Percentiles rank a stretch among this genome's conserved stretches.
Conservation (phyloP, 306 rosid genomes). For the Fagus crenata region DNA sequence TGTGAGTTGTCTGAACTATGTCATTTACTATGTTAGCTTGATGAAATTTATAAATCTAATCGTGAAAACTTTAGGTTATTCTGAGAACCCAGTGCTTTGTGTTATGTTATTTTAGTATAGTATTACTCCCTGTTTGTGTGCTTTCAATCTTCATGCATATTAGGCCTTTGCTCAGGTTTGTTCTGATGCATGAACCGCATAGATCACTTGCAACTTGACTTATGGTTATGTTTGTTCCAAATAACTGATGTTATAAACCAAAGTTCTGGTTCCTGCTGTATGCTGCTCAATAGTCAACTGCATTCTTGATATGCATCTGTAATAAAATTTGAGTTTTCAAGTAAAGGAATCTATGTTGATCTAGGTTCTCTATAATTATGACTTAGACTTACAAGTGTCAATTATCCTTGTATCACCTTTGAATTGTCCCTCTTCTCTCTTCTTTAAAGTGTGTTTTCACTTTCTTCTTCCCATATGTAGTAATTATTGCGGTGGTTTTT, state of each 20-base stretch:
- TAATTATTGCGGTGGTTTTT: not conserved
- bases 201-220: not conserved
- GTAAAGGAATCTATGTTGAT: constrained; percentile 3
- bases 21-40: constrained; percentile 13
- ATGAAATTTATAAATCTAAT: constrained; percentile 7
- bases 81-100: not conserved
- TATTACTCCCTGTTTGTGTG: no score
- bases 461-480: not conserved
- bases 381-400: not conserved
- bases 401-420: not conserved
- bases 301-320: not conserved
- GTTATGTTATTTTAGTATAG: not conserved
- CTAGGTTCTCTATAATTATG: not conserved
- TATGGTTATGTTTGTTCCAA: constrained; percentile 16
- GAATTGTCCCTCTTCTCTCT: not conserved
- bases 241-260: constrained; percentile 15
- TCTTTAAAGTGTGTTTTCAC: not conserved
- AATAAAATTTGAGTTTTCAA: not conserved
- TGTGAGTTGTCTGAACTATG: constrained; percentile 54
- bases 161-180: not conserved
- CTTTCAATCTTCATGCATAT: not conserved
- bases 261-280: constrained; percentile 31
- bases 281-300: not conserved
- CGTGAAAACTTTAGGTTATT: not conserved
- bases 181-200: constrained; percentile 12